Evolutionary conservation across 1,284 basidiomycete genomes (phyloP), one percentile per base, ranked within the genome.

Genomic region (Puccinia hordei): DNA sequence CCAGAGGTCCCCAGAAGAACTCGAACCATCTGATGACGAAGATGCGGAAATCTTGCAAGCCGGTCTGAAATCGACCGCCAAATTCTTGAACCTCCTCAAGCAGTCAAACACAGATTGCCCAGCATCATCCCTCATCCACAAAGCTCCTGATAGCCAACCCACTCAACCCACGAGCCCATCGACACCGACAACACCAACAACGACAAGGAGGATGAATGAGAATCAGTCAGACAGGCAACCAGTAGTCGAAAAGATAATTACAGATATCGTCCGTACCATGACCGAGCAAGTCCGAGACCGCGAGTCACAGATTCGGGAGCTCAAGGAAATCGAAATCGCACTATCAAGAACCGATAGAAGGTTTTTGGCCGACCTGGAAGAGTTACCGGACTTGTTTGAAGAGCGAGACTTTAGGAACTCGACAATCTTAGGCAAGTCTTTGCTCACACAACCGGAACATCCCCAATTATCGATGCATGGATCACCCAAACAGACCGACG

Each of bases 211-310:
- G 46, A 35, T 27, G n/a, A 12, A 17, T 22, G 53, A 46, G n/a
- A 33, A 72, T 10, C n/a, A 59, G 41, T 33, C 68, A 63, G 77
- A 79, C 33, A 51, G 68, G 24, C 77, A 79, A 57, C 68, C 68
- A 13, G 41, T 69, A n/a, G 77, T 79, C 24, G 77, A 79, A 33
- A 79, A 72, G 24, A 57, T 79, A 46, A 79, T 79, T 57, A 46
- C 68, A 30, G 77, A 79, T n/a, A 71, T 79, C 44, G 77, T 79
- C n/a, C 66, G 77, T 19, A 79, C 77, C n/a, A 79, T 79, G 77
- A 53, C 77, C 22, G 77, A 79, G 12, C 65, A 59, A 38, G 53
- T 63, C n/a, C 38, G 68, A 49, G 77, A 79, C 30, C 77, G 77
- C 24, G 77, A 79, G 49, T 66, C 77, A 33, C 77, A 79, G 49